Base-by-base conservation (phyloP, 2,329 filamentous ascomycete genomes). In the Ceratocystiopsis brevicomis region DNA sequence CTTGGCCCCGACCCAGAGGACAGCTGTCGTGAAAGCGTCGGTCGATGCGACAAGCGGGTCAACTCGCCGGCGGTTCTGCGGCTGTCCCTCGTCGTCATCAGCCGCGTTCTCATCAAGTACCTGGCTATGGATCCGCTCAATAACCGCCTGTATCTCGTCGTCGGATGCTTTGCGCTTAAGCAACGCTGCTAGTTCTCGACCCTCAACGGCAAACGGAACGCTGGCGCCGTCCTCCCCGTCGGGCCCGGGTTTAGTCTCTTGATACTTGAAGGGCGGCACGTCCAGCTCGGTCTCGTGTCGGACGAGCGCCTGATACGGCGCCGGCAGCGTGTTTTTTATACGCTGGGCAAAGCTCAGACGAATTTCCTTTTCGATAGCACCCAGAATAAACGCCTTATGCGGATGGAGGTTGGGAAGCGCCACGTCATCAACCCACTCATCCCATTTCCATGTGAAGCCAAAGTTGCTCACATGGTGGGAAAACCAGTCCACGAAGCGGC, bases 401-500 rank as follows among this genome's bases (percentile, higher is more conserved):
- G 90, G 87, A 57, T 94, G 76, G 33, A 90, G 64, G 47, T 79
- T 67, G 0, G 83, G 73, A 21, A 92, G 69, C 38, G 76, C 69
- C 15, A 94, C 76, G 56, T 96, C 86, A 15, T 87, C 84, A 40
- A 82, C 71, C 90, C 90, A 98, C 63, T 98, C 90, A 15, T 81
- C 79, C 90, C 90, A 98, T 62, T 96, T 96, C 90, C 90, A 98
- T 11, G 90, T 90, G 58, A 96, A 98, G 43, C 93, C 90, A 57
- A 98, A 98, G 64, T 98, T 98, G 63, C 87, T 95, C 51, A 98
- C 65, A 64, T 98, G 90, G 59, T 98, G 90, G 16, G 88, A 75
- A 56, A 98, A 98, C 90, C 90, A 98, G 58, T 96, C 88, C 56
- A 94, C 68, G 62, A 96, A 96, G 21, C 90, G 76, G 54, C 87